Conservation (phyloP, 2,329 filamentous ascomycete species). For the Cryoendolithus antarcticus region DNA sequence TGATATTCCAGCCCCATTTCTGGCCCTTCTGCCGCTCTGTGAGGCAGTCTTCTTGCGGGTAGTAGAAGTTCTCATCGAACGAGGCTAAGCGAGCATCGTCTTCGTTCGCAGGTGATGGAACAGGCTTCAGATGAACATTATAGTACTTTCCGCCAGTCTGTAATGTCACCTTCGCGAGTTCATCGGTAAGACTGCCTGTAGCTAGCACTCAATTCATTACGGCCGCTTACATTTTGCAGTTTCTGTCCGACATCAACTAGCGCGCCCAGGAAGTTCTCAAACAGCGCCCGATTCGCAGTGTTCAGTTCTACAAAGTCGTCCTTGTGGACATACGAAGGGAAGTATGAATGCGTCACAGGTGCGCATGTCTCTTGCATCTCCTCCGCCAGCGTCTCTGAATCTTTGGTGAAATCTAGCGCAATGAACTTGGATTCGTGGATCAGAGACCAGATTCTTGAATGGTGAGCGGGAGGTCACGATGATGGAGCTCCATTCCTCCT, state of each 20-base stretch:
- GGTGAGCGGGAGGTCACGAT: constrained; percentile 20
- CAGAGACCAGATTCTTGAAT: constrained; percentile 12
- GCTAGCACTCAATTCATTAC: too few relatives aligned
- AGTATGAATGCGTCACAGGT: constrained; percentile 24
- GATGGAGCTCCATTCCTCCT: constrained; percentile 14
- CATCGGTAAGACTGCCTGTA: too few relatives aligned
- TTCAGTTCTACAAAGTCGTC: constrained; percentile 19
- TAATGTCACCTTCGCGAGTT: constrained; percentile 15
- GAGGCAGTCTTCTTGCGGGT: constrained; percentile 10
- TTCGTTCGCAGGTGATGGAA: constrained; percentile 7
- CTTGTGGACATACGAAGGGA: constrained; percentile 23
- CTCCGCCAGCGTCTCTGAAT: constrained; percentile 6
- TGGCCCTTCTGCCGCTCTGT: constrained; percentile 14
- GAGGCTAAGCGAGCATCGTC: constrained; percentile 3
- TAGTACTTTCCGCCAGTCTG: constrained; percentile 11
- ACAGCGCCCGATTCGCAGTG: constrained; percentile 19
- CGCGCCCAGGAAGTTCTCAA: constrained; percentile 23
- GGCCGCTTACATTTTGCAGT: too few relatives aligned
- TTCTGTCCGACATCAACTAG: constrained; percentile 14
- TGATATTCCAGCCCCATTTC: constrained; percentile 19
- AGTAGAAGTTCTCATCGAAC: constrained; percentile 9
- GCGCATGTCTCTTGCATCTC: constrained; percentile 12
- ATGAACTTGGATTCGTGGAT: constrained; percentile 22
- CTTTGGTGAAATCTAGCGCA: constrained; percentile 19
- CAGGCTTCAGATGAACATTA: constrained; percentile 6